Percentiles rank a stretch among this genome's conserved stretches.
These are phyloP conservation scores for Artemisia princeps DNA, from an alignment of 140 eudicot genomes.

Conservation along the genomic window DNA sequence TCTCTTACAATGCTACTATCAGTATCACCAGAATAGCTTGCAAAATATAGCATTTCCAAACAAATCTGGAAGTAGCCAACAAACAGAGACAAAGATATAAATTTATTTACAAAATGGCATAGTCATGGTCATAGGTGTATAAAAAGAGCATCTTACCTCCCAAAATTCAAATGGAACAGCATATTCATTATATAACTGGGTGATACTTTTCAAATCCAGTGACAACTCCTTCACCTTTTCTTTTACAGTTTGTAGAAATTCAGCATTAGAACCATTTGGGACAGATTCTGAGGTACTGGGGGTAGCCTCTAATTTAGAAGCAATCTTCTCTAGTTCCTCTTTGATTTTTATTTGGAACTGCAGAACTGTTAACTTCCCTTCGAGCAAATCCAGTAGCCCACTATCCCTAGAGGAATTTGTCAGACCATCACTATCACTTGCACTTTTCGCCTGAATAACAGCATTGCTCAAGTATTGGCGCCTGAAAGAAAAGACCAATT, in stretches of 20 bases:
- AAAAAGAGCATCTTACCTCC: slow-evolving; percentile 54
- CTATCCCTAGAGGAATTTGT: slow-evolving; percentile 56
- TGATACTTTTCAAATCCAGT: slow-evolving; percentile 72
- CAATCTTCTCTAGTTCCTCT: slow-evolving; percentile 58
- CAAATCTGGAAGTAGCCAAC: slow-evolving; percentile 49
- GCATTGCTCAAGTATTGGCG: slow-evolving; percentile 90
- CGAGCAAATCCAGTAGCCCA: slow-evolving; percentile 88
- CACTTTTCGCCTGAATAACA: slow-evolving; percentile 94
- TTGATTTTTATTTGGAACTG: slow-evolving; percentile 84
- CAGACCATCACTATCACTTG: slow-evolving; percentile 45
- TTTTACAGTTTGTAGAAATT: slow-evolving; percentile 26
- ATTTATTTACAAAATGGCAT: background rate
- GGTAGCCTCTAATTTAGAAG: slow-evolving; percentile 49
- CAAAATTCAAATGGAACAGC: slow-evolving; percentile 96
- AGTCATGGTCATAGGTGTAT: too few species aligned
- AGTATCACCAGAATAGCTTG: slow-evolving; percentile 89
- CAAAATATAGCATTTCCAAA: slow-evolving; percentile 90
- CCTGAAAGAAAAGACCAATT: slow-evolving; percentile 37
- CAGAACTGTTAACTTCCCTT: slow-evolving; percentile 86
- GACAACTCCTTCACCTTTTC: slow-evolving; percentile 80
- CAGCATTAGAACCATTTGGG: slow-evolving; percentile 38
- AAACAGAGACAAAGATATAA: background rate
- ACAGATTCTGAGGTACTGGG: slow-evolving; percentile 47
- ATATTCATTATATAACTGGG: slow-evolving; percentile 88
- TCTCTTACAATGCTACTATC: slow-evolving; percentile 84